Evolutionary conservation across 192 early-diverging fungal species (phyloP).

Genomic region (Coemansia sp.): DNA sequence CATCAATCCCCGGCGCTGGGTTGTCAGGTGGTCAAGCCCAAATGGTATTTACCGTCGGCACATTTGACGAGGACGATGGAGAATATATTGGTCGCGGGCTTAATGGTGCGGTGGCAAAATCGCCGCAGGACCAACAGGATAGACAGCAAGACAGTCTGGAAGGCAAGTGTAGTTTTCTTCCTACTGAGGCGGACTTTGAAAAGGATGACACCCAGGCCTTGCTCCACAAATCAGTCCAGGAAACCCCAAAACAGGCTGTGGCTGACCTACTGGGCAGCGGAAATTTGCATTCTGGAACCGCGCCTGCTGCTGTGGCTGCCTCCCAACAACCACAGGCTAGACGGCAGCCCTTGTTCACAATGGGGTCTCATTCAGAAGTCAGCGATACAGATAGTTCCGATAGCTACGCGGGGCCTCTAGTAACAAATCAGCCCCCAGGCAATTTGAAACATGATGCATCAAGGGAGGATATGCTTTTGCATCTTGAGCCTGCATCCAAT

Average conservation of each 20-base stretch:
- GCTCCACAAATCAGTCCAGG: not conserved
- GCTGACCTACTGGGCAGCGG: not conserved
- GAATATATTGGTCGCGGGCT: not conserved
- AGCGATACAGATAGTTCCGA: constrained; percentile 43
- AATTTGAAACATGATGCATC: not conserved
- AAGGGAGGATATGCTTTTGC: not conserved
- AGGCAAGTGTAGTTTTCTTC: not conserved
- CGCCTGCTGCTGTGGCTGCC: not conserved
- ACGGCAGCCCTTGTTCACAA: constrained; percentile 48
- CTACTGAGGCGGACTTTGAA: not conserved
- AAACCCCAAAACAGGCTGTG: not conserved
- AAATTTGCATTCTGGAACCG: not conserved
- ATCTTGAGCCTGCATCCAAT: not conserved
- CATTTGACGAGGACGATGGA: constrained; percentile 51
- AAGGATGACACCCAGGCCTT: not conserved
- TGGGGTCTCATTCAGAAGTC: constrained; percentile 51
- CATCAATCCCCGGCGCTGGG: constrained; percentile 15
- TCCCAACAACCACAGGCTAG: constrained; percentile 6
- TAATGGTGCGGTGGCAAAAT: not conserved
- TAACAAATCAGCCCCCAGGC: not conserved
- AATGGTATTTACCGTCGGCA: constrained; percentile 53
- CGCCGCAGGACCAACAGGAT: not conserved
- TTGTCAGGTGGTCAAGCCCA: constrained; percentile 27
- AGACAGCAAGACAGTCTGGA: not conserved
- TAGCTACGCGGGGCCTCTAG: constrained; percentile 3